phyloP scores from a whole-genome alignment of 257 asterid genomes.

The Fraxinus americana region DNA sequence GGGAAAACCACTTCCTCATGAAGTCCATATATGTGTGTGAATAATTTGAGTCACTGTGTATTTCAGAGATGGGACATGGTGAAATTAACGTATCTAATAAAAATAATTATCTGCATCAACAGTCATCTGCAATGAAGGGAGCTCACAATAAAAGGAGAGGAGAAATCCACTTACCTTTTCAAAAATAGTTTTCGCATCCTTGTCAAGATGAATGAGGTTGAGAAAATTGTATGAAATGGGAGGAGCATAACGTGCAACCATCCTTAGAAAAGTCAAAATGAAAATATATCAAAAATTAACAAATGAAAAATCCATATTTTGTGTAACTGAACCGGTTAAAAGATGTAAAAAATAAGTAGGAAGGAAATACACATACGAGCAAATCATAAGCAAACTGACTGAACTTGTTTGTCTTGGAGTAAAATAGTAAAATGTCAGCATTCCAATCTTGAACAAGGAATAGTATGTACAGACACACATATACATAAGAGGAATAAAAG shows the following conservation, averaged over 20 bases:
- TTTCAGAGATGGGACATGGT: background rate
- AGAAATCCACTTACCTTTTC: conserved; percentile 51
- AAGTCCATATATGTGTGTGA: background rate
- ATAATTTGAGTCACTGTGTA: background rate
- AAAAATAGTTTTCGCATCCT: conserved; percentile 57
- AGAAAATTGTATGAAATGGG: conserved; percentile 86
- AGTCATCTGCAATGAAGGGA: background rate
- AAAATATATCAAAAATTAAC: conserved; percentile 17
- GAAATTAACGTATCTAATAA: too few species aligned
- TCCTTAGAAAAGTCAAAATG: conserved; percentile 41
- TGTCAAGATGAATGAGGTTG: conserved; percentile 65
- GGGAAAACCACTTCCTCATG: background rate
- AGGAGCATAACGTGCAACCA: conserved; percentile 88
- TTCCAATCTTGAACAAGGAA: conserved; percentile 78
- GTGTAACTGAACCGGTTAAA: background rate
- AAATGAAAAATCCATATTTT: conserved; percentile 1
- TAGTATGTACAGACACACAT: conserved; percentile 92
- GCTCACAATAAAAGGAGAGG: background rate
- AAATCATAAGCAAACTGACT: conserved; percentile 91
- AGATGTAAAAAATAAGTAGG: conserved; percentile 7
- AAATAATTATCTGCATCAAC: background rate
- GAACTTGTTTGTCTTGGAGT: conserved; percentile 87
- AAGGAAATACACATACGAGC: conserved; percentile 63
- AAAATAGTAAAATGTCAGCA: conserved; percentile 75
- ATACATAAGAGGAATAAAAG: conserved; percentile 77